phyloP scores from a whole-genome alignment of 2,329 filamentous ascomycete species.

The Cladosporium halotolerans region DNA sequence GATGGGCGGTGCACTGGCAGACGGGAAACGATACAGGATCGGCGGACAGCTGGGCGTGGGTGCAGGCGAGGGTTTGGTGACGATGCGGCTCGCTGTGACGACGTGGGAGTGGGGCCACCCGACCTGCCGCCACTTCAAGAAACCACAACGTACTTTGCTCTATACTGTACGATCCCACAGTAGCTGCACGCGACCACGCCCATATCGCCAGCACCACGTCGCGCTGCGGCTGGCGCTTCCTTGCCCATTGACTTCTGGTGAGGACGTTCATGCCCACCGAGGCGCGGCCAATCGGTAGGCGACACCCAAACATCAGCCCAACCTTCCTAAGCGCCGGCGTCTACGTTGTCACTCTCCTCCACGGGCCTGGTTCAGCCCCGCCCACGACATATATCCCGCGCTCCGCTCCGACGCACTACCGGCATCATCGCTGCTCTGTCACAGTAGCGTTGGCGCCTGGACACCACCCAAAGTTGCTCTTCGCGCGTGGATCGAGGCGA shows the following conservation, averaged over 20 bases:
- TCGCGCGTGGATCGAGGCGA: no score
- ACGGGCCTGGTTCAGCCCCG: no score
- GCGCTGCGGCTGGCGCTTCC: conserved; percentile 2
- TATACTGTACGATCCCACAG: no score
- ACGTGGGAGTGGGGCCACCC: background rate
- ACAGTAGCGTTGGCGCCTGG: no score
- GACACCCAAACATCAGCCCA: background rate
- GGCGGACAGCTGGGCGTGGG: background rate
- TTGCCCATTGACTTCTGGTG: background rate
- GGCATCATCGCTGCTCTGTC: no score
- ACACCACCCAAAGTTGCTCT: no score
- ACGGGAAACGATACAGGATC: no score
- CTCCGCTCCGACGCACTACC: no score
- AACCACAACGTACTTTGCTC: no score
- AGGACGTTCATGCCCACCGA: background rate
- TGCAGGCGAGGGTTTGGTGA: background rate
- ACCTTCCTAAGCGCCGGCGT: background rate
- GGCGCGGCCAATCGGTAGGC: conserved; percentile 6
- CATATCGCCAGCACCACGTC: background rate
- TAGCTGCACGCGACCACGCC: background rate
- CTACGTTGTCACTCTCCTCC: background rate
- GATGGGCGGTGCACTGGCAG: background rate
- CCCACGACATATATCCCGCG: no score
- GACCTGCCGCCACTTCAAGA: background rate
- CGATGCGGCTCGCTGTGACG: background rate